Conservation (phyloP, 2,329 filamentous ascomycete genomes). For the Fusarium chlamydosporum region DNA sequence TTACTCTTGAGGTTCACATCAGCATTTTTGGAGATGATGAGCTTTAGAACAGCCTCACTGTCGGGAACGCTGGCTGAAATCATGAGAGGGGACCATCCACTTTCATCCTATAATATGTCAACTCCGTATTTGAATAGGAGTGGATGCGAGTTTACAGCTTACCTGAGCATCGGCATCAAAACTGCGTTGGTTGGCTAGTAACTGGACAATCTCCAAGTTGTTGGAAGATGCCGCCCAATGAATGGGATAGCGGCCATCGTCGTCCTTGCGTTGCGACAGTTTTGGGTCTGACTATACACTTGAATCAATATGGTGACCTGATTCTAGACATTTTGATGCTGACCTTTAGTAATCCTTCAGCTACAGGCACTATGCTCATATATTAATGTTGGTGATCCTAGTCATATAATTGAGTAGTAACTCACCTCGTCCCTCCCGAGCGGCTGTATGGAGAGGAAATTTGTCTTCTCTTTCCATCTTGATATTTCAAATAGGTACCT, state of each 20-base stretch:
- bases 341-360: constrained; percentile 71
- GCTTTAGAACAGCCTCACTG: constrained; percentile 75
- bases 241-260: constrained; percentile 89
- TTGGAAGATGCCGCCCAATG: constrained; percentile 96
- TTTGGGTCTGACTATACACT: constrained; percentile 79
- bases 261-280: constrained; percentile 79
- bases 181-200: constrained; percentile 76
- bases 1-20: constrained; percentile 81
- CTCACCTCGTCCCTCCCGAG: constrained; percentile 86
- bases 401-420: constrained; percentile 15
- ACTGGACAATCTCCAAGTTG: constrained; percentile 78
- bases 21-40: constrained; percentile 78
- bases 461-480: constrained; percentile 64
- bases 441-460: constrained; percentile 89
- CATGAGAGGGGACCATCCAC: constrained; percentile 88
- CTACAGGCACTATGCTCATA: constrained; percentile 68
- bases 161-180: constrained; percentile 90
- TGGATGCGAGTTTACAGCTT: constrained; percentile 13
- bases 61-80: constrained; percentile 83
- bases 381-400: constrained; percentile 27
- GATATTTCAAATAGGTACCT: not conserved
- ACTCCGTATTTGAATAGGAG: not conserved
- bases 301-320: not conserved
- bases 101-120: constrained; percentile 70
- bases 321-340: not conserved